Percentiles rank a stretch among this genome's conserved stretches.
These are phyloP conservation scores for Nemania serpens DNA, from an alignment of 2,329 filamentous ascomycete genomes.

Conservation along the genomic window DNA sequence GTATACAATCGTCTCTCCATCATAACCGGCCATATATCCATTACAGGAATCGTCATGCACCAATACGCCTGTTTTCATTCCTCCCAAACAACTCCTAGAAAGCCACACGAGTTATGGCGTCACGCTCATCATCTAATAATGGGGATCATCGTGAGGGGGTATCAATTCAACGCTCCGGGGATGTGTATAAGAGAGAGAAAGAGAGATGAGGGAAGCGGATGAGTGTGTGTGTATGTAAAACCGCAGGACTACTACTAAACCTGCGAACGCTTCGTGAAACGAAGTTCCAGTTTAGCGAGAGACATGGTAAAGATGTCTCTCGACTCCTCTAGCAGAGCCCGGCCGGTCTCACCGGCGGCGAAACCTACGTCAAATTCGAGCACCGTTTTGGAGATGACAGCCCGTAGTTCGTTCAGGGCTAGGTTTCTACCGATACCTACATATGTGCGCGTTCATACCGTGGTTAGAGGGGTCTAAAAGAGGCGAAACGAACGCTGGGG, in stretches of 20 bases:
- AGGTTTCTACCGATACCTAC: constrained; percentile 29
- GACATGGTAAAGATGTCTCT: constrained; percentile 27
- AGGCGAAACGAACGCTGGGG: not conserved
- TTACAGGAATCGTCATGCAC: not conserved
- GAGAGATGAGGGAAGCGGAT: not conserved
- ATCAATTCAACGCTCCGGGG: constrained; percentile 10
- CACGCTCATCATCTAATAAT: not conserved
- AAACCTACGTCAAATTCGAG: constrained; percentile 28
- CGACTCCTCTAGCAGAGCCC: constrained; percentile 24
- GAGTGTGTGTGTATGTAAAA: not conserved
- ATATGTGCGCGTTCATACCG: not conserved
- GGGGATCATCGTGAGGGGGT: constrained; percentile 5
- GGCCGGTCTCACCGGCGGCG: constrained; percentile 25
- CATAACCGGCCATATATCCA: not conserved
- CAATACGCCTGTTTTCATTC: not conserved
- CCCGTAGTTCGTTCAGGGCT: constrained; percentile 27
- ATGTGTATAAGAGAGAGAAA: not conserved
- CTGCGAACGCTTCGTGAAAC: constrained; percentile 19
- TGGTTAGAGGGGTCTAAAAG: constrained; percentile 3
- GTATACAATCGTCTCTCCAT: not conserved
- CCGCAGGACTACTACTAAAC: not conserved
- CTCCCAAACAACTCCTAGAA: not conserved
- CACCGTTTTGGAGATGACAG: constrained; percentile 26
- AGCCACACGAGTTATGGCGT: not conserved
- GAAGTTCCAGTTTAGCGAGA: constrained; percentile 22